A percentile compares a stretch with the other conserved stretches of the same genome.
These are phyloP conservation scores for Strobilomyces echinocephalus DNA, from an alignment of 768 basidiomycete genomes.

Conservation along the genomic window DNA sequence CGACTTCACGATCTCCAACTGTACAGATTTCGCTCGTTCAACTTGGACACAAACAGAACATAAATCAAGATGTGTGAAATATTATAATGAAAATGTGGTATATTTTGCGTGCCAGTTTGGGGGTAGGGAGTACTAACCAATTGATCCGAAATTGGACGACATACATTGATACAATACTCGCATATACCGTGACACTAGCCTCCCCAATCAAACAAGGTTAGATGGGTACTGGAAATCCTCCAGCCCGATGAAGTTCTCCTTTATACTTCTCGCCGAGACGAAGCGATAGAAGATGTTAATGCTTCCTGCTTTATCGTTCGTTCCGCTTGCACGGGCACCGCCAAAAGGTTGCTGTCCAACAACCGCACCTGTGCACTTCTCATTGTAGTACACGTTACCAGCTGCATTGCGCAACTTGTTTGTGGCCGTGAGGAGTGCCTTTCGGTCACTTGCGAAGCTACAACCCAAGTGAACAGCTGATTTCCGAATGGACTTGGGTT, in stretches of 20 bases:
- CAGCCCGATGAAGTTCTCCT: conserved; percentile 90
- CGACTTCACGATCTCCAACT: too few relatives aligned
- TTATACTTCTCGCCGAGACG: conserved; percentile 87
- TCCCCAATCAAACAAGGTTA: conserved; percentile 56
- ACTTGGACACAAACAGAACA: too few relatives aligned
- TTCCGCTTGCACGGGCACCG: conserved; percentile 87
- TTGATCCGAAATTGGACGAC: too few relatives aligned
- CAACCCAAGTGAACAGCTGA: conserved; percentile 8
- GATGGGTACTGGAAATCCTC: conserved; percentile 83
- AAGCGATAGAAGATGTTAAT: conserved; percentile 75
- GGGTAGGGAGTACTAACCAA: too few relatives aligned
- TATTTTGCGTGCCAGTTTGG: too few relatives aligned
- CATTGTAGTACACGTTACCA: conserved; percentile 97
- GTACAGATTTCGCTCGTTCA: too few relatives aligned
- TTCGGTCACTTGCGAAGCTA: conserved; percentile 82
- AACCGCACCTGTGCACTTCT: conserved; percentile 96
- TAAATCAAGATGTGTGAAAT: too few relatives aligned
- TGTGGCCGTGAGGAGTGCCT: conserved; percentile 73
- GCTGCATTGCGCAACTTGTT: conserved; percentile 85
- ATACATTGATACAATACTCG: too few relatives aligned
- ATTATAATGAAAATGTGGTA: too few relatives aligned
- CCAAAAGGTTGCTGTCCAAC: conserved; percentile 99
- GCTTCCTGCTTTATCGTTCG: conserved; percentile 97
- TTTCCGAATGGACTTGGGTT: not conserved
- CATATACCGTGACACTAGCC: not conserved